A percentile compares a stretch with the other conserved stretches of the same genome.
Conservation (phyloP, 352 stramenopile species). For the Peronospora destructor region DNA sequence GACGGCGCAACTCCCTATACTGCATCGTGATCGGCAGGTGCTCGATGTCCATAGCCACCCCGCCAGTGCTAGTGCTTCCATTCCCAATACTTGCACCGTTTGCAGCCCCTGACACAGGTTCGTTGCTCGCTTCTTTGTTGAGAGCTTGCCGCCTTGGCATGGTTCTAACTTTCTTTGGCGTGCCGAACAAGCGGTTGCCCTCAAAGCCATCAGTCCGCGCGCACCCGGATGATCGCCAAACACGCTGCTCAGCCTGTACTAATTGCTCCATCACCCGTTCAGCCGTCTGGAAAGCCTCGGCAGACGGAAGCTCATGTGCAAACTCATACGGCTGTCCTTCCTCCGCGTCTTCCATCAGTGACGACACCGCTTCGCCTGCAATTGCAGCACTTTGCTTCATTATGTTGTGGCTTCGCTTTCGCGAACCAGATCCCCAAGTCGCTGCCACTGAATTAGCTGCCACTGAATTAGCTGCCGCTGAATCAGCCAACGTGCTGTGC, state of each 20-base stretch:
- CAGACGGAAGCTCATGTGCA: constrained; percentile 63
- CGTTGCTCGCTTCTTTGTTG: constrained; percentile 34
- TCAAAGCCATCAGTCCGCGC: constrained; percentile 83
- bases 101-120: constrained; percentile 17
- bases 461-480: constrained; percentile 21
- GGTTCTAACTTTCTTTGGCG: constrained; percentile 29
- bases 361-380: constrained; percentile 8
- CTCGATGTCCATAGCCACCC: constrained; percentile 69
- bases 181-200: constrained; percentile 43
- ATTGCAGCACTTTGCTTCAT: constrained; percentile 21
- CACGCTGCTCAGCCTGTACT: constrained; percentile 73
- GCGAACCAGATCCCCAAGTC: constrained; percentile 17
- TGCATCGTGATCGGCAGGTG: constrained; percentile 83
- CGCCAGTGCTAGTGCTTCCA: constrained; percentile 15
- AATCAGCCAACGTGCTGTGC: constrained; percentile 28
- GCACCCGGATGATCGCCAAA: constrained; percentile 76
- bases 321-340: constrained; percentile 79
- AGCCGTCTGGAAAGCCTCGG: constrained; percentile 69
- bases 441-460: constrained; percentile 18
- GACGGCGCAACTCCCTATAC: constrained; percentile 88
- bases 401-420: constrained; percentile 25
- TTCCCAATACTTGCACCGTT: constrained; percentile 9
- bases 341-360: constrained; percentile 15
- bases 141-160: constrained; percentile 29
- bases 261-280: constrained; percentile 77